Conservation (phyloP, 352 stramenopile species). For the Phytopythium oedochilum region DNA sequence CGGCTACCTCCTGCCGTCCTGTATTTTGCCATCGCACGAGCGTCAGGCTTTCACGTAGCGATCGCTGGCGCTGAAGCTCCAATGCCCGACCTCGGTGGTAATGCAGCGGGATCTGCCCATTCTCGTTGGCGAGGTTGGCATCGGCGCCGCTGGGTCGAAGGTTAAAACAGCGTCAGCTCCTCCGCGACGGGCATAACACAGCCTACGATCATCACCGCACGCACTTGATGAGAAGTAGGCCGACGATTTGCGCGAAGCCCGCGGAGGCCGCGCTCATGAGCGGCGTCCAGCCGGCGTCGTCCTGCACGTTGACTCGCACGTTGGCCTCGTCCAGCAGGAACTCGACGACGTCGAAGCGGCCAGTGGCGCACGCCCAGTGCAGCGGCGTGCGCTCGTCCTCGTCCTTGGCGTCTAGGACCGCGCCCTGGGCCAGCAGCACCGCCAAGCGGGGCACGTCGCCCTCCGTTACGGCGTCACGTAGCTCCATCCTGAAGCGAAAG, state of each 20-base stretch:
- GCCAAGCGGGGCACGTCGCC: slow-evolving; percentile 26
- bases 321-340: slow-evolving; percentile 38
- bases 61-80: background rate
- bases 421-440: slow-evolving; percentile 21
- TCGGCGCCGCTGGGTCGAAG: slow-evolving; percentile 46
- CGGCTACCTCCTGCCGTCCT: slow-evolving; percentile 61
- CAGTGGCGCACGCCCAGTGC: slow-evolving; percentile 55
- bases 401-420: slow-evolving; percentile 46
- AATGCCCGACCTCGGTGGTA: slow-evolving; percentile 52
- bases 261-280: slow-evolving; percentile 72
- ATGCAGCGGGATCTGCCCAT: slow-evolving; percentile 66
- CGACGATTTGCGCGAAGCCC: slow-evolving; percentile 49
- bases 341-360: slow-evolving; percentile 48
- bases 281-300: slow-evolving; percentile 71
- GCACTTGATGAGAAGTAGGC: slow-evolving; percentile 51
- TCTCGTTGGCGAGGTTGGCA: slow-evolving; percentile 65
- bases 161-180: background rate
- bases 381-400: slow-evolving; percentile 68
- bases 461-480: slow-evolving; percentile 19
- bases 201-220: slow-evolving; percentile 3
- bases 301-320: slow-evolving; percentile 52
- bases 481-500: slow-evolving; percentile 11
- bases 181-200: too few species aligned
- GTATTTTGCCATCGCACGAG: too few species aligned
- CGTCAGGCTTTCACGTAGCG: too few species aligned